phyloP scores from a whole-genome alignment of 2,329 filamentous ascomycete species.

The Parastagonospora avenae region DNA sequence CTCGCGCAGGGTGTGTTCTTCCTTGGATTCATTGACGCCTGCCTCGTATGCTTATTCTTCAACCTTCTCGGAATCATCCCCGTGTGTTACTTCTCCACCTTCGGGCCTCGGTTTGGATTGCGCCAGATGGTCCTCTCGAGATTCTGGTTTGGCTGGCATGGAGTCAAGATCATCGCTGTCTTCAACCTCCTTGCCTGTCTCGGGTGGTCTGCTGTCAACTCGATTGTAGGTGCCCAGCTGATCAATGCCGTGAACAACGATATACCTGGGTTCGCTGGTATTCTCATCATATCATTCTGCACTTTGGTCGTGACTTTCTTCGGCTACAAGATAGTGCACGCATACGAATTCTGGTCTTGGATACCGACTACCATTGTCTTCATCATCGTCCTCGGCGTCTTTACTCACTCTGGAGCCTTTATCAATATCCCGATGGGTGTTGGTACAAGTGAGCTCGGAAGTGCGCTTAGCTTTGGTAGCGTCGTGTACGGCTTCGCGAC shows the following conservation, averaged over 20 bases:
- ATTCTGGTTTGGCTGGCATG: constrained; percentile 76
- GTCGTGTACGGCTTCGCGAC: constrained; percentile 72
- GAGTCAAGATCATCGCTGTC: constrained; percentile 71
- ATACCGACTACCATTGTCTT: constrained; percentile 75
- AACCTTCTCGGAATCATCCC: constrained; percentile 74
- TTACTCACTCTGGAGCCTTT: constrained; percentile 71
- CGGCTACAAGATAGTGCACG: constrained; percentile 76
- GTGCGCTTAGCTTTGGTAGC: constrained; percentile 68
- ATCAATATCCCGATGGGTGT: constrained; percentile 63
- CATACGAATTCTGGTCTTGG: constrained; percentile 77
- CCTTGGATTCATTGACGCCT: constrained; percentile 74
- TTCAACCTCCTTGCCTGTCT: constrained; percentile 73
- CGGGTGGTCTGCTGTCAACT: constrained; percentile 78
- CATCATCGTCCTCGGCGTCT: constrained; percentile 70
- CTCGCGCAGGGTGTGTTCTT: constrained; percentile 71
- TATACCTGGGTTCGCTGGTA: constrained; percentile 74
- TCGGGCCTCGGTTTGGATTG: constrained; percentile 74
- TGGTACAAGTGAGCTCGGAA: constrained; percentile 65
- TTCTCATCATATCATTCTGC: constrained; percentile 72
- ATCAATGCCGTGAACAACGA: constrained; percentile 72
- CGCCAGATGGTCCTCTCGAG: constrained; percentile 81
- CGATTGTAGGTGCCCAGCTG: constrained; percentile 79
- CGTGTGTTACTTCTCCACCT: constrained; percentile 77
- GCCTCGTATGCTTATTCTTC: constrained; percentile 74
- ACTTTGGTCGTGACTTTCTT: constrained; percentile 58